Evolutionary conservation across 768 basidiomycete species (phyloP).

Genomic region (Dacryopinax primogenitus): DNA sequence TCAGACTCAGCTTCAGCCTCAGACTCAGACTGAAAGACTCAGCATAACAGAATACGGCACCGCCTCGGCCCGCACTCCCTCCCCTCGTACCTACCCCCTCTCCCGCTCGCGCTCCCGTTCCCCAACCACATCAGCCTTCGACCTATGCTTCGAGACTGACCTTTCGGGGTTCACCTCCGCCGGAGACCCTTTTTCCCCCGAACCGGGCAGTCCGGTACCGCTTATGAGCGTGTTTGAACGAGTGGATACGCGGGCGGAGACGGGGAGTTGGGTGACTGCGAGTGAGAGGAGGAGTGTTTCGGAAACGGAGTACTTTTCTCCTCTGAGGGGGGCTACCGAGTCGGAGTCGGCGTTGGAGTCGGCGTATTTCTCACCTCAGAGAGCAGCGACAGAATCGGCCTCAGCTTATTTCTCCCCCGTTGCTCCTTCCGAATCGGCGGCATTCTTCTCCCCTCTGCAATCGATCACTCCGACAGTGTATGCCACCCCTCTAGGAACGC

Average conservation of each 20-base stretch:
- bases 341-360: too few relatives aligned
- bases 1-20: neutral
- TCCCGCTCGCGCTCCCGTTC: neutral
- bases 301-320: neutral
- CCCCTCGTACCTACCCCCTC: neutral
- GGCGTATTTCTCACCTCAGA: too few relatives aligned
- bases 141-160: conserved; percentile 8
- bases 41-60: neutral
- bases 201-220: neutral
- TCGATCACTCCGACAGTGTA: conserved; percentile 15
- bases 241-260: too few relatives aligned
- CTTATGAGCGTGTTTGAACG: neutral
- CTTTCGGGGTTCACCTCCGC: neutral
- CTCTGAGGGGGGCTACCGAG: too few relatives aligned
- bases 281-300: neutral
- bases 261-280: neutral
- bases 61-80: neutral
- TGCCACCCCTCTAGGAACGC: conserved; percentile 21
- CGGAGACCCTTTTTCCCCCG: conserved; percentile 3
- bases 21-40: too few relatives aligned
- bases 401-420: too few relatives aligned
- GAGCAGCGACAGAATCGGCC: too few relatives aligned
- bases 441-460: neutral
- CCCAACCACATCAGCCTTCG: too few relatives aligned
- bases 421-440: too few relatives aligned